Evolutionary conservation across 768 basidiomycete species (phyloP).

Genomic region (Lentinula boryana): DNA sequence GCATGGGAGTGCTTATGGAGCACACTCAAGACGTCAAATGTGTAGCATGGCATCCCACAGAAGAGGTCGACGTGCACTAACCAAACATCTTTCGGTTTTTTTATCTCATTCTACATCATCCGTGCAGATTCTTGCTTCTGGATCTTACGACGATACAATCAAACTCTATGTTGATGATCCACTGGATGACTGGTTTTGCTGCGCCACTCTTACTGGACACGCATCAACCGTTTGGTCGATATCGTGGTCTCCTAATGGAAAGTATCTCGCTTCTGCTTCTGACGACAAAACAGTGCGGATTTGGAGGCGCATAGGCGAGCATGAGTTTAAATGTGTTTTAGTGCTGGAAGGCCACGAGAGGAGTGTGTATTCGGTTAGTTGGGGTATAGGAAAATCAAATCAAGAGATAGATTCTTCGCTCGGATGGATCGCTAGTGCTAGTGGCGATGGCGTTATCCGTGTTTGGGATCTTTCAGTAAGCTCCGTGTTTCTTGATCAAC

Average conservation of each 20-base stretch:
- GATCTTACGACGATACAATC: slow-evolving; percentile 95
- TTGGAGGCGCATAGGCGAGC: slow-evolving; percentile 66
- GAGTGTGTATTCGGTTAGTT: slow-evolving; percentile 76
- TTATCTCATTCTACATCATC: slow-evolving; percentile 3
- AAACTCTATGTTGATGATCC: slow-evolving; percentile 92
- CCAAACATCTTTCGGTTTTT: neutral
- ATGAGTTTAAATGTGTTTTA: slow-evolving; percentile 58
- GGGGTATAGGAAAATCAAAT: slow-evolving; percentile 42
- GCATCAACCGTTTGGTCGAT: slow-evolving; percentile 89
- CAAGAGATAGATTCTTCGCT: slow-evolving; percentile 29
- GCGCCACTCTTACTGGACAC: slow-evolving; percentile 77
- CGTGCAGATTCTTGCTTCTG: slow-evolving; percentile 38
- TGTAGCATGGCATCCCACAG: slow-evolving; percentile 90
- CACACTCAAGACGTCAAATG: slow-evolving; percentile 95
- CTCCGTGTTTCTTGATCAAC: slow-evolving; percentile 5
- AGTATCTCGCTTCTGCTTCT: slow-evolving; percentile 81
- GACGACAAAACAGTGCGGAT: slow-evolving; percentile 82
- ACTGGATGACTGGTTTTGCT: slow-evolving; percentile 89
- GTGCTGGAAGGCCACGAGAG: slow-evolving; percentile 63
- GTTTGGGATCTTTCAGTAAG: slow-evolving; percentile 73
- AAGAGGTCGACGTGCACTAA: slow-evolving; percentile 60
- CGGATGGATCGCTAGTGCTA: slow-evolving; percentile 83
- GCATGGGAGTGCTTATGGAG: slow-evolving; percentile 93
- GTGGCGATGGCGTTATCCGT: slow-evolving; percentile 79
- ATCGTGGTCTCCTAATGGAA: slow-evolving; percentile 71